Base-by-base conservation (phyloP, 108 stramenopile genomes). In the Skeletonema menzelii region DNA sequence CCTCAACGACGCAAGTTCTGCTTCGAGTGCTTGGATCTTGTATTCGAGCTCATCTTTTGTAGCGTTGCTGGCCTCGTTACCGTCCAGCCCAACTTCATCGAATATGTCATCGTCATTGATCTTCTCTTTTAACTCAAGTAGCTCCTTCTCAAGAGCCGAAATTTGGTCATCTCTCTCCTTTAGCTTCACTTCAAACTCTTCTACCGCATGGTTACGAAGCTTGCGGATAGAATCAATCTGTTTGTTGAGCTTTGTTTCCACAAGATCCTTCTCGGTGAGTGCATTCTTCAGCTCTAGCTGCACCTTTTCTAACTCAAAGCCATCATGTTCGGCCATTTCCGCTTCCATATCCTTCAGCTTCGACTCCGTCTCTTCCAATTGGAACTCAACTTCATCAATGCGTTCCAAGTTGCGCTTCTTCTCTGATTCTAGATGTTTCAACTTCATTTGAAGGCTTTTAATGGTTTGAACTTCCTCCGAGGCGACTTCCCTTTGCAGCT, bases 151-250 rank as follows among this genome's bases (percentile, higher is more conserved):
- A 12, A 71, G 67, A 4, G 69, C 37, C 2, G 76, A 63, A 40
- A 91, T 82, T 60, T 67, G 76, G 1, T 31, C 57, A 56, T 86
- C 76, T 2, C 82, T 74, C 3, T 70, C 80, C 32, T 59, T 37
- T 5, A 79, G 5, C 40, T 81, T 81, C 17, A 44, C 56, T 20
- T 81, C 82, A 15, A 84, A 76, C 4, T 80, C 77, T 17, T 81
- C 69, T 3, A 73, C 64, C 4, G 83, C 76, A 53, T 65, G 69
- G 38, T 73, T 75, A n/a, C 62, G 72, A 32, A 81, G 70, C 55
- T 86, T 69, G 10, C 83, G 75, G 1, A 84, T 63, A 7, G 83
- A 81, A 14, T 77, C 76, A 34, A 84, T 76, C 35, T 84, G 76
- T 27, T 69, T 70, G 3, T 65, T 64, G 35, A 84, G 31, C 27